These are phyloP conservation scores for Dryadomyces quercus-mongolicae DNA, from an alignment of 2,329 filamentous ascomycete species.

Conservation along the genomic window DNA sequence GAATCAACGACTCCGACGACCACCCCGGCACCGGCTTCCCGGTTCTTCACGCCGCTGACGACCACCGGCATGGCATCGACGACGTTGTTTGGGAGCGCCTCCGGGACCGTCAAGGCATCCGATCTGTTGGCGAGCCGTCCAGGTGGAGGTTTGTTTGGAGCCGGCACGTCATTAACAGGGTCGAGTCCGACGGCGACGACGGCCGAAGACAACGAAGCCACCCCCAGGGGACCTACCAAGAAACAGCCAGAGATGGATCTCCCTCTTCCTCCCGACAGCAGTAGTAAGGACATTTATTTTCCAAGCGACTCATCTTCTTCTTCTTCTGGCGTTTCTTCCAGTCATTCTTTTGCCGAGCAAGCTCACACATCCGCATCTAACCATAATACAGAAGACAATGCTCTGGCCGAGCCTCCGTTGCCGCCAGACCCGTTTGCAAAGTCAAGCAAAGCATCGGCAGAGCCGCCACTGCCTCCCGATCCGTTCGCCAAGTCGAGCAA, in stretches of 20 bases:
- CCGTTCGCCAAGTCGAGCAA: conserved; percentile 14
- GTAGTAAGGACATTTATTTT: conserved; percentile 37
- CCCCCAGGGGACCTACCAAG: background rate
- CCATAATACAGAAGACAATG: conserved; percentile 15
- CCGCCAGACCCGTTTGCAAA: background rate
- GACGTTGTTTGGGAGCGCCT: conserved; percentile 6
- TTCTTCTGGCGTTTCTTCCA: conserved; percentile 33
- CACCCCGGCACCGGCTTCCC: conserved; percentile 13
- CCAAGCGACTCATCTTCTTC: conserved; percentile 40
- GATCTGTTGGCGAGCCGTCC: background rate
- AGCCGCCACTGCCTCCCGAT: conserved; percentile 14
- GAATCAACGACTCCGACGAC: conserved; percentile 15
- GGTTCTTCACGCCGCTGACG: conserved; percentile 12
- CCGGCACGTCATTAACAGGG: conserved; percentile 1
- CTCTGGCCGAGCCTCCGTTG: conserved; percentile 6
- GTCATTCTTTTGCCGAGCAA: conserved; percentile 12
- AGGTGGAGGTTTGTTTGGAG: background rate
- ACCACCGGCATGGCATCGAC: conserved; percentile 1
- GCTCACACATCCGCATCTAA: conserved; percentile 15
- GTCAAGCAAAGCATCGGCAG: background rate
- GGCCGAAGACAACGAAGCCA: conserved; percentile 17
- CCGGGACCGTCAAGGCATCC: background rate
- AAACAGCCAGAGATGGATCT: conserved; percentile 15
- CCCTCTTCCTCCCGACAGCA: conserved; percentile 43
- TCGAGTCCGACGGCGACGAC: background rate